Evolutionary conservation across 2,329 filamentous ascomycete species (phyloP).

Genomic region (Neopestalotiopsis sp.): DNA sequence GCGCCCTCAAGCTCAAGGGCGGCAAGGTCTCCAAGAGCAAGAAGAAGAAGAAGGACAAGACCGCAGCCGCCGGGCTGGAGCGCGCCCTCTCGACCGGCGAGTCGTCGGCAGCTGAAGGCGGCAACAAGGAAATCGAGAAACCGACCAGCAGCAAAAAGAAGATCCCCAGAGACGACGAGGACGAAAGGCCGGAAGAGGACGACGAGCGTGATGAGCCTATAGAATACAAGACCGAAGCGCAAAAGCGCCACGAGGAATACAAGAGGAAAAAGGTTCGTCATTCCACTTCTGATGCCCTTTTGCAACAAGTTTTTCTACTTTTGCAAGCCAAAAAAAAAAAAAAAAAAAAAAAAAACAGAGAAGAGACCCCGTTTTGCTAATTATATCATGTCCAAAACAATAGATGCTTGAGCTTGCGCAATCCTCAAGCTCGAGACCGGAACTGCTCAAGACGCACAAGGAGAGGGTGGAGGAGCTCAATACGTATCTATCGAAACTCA

Average conservation of each 20-base stretch:
- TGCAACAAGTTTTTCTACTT: background rate
- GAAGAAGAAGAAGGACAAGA: slow-evolving; percentile 63
- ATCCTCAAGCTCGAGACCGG: slow-evolving; percentile 60
- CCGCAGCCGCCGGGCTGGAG: slow-evolving; percentile 52
- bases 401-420: slow-evolving; percentile 83
- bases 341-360: no score
- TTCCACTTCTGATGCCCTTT: background rate
- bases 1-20: slow-evolving; percentile 87
- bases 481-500: slow-evolving; percentile 87
- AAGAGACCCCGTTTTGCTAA: background rate
- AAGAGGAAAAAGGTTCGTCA: slow-evolving; percentile 76
- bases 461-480: slow-evolving; percentile 96
- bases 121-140: slow-evolving; percentile 30
- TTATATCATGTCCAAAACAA: background rate
- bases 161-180: slow-evolving; percentile 29
- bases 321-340: no score
- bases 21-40: slow-evolving; percentile 67
- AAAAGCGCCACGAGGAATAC: slow-evolving; percentile 80
- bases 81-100: slow-evolving; percentile 48
- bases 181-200: slow-evolving; percentile 34
- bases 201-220: slow-evolving; percentile 36
- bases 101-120: slow-evolving; percentile 41
- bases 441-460: slow-evolving; percentile 95
- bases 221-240: slow-evolving; percentile 79
- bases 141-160: slow-evolving; percentile 25